Base-by-base conservation (phyloP, 148 eudicot genomes). In the Rhododendron griersonianum region DNA sequence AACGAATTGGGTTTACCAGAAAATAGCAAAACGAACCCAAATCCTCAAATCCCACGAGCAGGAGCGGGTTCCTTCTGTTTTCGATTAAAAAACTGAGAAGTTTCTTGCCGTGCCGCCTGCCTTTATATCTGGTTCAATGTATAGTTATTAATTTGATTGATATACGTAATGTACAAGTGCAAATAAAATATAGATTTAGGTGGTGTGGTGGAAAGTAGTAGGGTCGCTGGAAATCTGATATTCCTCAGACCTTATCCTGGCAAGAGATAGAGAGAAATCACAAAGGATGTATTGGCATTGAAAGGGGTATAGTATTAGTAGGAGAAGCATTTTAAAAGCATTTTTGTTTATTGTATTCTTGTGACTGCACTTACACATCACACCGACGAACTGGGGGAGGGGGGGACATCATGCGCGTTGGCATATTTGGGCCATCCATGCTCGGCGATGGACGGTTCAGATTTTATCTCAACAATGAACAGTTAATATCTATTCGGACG, bases 231-330 rank as follows among this genome's bases (percentile, higher is more conserved):
- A 16, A 9, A 83, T 83, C 78, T 44, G 45, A 45, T 45, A 67
- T 83, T 83, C 85, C 85, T 69, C 76, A 44, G 85, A 65, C 71
- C 85, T 83, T 83, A 63, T 83, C 85, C 82, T 50, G 59, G 61
- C 39, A 28, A 28, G 61, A 3, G 76, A 5, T 7, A 41, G 45
- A 41, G 45, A 41, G 1, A 4, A 0, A 47, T 33, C n/a, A 21
- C 75, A 69, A 69, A 37, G 13, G 11, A 69, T 11, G 75, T 11
- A 28, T 69, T 28, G 75, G 30, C 28, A 69, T 23, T 11, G 35
- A 69, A 23, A 23, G 25, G 10, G 55, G 16, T 51, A 48, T 11
- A 48, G 53, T 50, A 33, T 33, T 33, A 8, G 50, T 2, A 47
- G 50, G 11, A 47, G 50, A 47, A 13, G 16, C 16, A 50, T 50